These are phyloP conservation scores for Massariosphaeria phaeospora DNA, from an alignment of 495 filamentous ascomycete species.

Conservation along the genomic window DNA sequence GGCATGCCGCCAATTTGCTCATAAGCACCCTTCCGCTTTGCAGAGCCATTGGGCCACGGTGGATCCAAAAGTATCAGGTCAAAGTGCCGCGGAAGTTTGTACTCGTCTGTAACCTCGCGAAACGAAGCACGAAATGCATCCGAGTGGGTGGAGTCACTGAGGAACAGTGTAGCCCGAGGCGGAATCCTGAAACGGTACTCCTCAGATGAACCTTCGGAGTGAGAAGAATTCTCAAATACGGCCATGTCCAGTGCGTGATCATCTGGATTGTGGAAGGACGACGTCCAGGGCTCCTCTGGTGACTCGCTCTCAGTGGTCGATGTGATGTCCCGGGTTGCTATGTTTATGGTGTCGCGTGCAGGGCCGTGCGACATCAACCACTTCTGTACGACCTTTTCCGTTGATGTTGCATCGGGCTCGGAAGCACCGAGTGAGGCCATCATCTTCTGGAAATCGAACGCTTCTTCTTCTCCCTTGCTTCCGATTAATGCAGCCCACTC, in stretches of 20 bases:
- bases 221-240: conserved; percentile 5
- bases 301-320: background rate
- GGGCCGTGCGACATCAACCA: conserved; percentile 21
- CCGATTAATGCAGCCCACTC: conserved; percentile 14
- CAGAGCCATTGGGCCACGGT: conserved; percentile 91
- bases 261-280: conserved; percentile 32
- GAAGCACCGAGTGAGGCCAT: background rate
- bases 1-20: conserved; percentile 44
- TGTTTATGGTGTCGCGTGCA: conserved; percentile 1
- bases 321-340: background rate
- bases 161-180: conserved; percentile 49
- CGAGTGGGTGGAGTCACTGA: conserved; percentile 36
- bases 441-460: conserved; percentile 21
- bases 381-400: background rate
- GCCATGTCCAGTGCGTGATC: conserved; percentile 10
- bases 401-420: conserved; percentile 1
- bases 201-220: no score
- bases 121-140: conserved; percentile 33
- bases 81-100: conserved; percentile 48
- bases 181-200: conserved; percentile 47
- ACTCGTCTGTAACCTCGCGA: conserved; percentile 28
- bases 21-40: conserved; percentile 60
- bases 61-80: conserved; percentile 83
- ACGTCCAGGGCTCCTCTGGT: conserved; percentile 22
- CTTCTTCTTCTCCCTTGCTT: conserved; percentile 28